Evolutionary conservation across 805 yeast species (phyloP), one percentile per base, ranked within the genome.

Genomic region (Teunomyces panamensis): DNA sequence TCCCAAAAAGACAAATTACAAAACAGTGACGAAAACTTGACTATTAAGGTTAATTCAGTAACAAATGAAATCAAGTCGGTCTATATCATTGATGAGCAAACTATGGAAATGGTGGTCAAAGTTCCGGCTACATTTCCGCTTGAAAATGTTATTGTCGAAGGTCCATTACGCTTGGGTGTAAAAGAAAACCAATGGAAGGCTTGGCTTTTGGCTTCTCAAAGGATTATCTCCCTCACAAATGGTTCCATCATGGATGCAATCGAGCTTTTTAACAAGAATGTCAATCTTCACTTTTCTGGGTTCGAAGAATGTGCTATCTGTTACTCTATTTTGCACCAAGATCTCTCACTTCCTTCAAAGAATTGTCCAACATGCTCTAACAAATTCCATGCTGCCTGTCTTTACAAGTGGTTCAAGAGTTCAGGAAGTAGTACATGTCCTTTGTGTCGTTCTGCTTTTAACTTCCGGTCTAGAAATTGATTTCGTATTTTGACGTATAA

Each of bases 241-340:
- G 90, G 89, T 14, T 79, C 89, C 0, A 77, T 87, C 29, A 60
- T 79, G 24, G 89, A 84, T 33, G 83, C 90, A 2, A 74, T 87
- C 43, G 83, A 81, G 49, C 72, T 85, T 30, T 83, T 86, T 64
- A 80, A 80, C 58, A 82, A 81, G 56, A 89, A 92, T 58, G 90
- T 89, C 45, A 79, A 81, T 47, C 74, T 87, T 56, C 95, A 91
- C 62, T 91, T 95, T 64, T 87, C 91, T 7, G 97, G 97, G 0
- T 90, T 89, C 54, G 97, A 89, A 59, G 98, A 92, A 50, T 94
- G 99, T 77, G 96, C 98, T 2, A 90, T 94, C 56, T 94, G 99
- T 65, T 94, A 94, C 65, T 87, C 96, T 11, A 85, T 92, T 48
- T 70, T 94, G 53, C 96, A 91, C 61, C 90, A 87, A 52, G 97